phyloP scores from a whole-genome alignment of 1,284 basidiomycete species.

The Trichosporon coremiiforme region DNA sequence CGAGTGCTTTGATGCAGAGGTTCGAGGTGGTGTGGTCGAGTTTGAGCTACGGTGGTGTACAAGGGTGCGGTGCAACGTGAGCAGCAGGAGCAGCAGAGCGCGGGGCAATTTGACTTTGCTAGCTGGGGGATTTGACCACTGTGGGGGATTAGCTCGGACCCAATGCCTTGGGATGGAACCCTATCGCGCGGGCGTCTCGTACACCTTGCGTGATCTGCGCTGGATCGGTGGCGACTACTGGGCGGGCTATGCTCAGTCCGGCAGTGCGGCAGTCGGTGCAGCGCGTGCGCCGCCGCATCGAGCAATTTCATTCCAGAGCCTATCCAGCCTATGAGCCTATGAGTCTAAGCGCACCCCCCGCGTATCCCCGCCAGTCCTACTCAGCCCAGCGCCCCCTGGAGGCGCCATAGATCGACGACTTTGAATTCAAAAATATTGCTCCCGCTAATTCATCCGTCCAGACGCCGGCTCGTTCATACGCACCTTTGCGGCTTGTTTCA shows the following conservation, averaged over 20 bases:
- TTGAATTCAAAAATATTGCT: background rate
- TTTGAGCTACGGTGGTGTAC: background rate
- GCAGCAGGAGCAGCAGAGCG: background rate
- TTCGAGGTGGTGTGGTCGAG: background rate
- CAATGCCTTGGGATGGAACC: constrained; percentile 19
- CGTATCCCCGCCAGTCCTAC: no score
- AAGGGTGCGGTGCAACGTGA: background rate
- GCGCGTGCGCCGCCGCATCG: background rate
- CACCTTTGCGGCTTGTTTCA: background rate
- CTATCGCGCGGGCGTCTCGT: constrained; percentile 6
- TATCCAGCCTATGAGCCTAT: no score
- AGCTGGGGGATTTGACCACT: constrained; percentile 2
- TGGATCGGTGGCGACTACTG: background rate
- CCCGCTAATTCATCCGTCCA: background rate
- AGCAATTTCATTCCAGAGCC: background rate
- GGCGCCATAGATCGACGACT: background rate
- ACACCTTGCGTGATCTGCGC: constrained; percentile 20
- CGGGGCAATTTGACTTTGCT: background rate
- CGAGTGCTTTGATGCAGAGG: background rate
- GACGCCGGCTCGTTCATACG: background rate
- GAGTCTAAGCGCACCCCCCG: no score
- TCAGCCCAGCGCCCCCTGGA: no score
- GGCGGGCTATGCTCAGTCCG: no score
- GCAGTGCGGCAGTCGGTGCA: no score
- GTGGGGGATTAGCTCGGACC: constrained; percentile 13